Conservation (phyloP, 2,329 filamentous ascomycete species). For the Cladobotryum protrusum region DNA sequence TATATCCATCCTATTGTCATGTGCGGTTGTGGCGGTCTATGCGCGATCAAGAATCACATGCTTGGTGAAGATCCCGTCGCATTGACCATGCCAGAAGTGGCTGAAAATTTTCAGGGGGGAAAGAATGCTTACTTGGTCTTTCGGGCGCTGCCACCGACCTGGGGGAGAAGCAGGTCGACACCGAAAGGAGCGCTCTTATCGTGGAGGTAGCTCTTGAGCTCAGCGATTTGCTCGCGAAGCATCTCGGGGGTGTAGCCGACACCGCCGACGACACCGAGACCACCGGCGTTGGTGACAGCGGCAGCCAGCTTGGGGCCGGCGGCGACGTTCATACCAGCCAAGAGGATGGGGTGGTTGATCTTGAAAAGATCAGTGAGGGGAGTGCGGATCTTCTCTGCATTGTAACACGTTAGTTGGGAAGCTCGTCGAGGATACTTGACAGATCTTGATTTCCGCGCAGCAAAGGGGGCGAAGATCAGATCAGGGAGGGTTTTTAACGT, state of each 20-base stretch:
- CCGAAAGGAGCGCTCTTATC: conserved; percentile 96
- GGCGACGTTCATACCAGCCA: conserved; percentile 98
- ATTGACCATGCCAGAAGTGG: neutral
- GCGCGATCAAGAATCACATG: too few relatives aligned
- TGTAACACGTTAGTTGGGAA: neutral
- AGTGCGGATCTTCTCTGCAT: conserved; percentile 63
- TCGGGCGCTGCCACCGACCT: conserved; percentile 87
- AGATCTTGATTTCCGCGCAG: neutral
- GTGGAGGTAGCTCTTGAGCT: conserved; percentile 79
- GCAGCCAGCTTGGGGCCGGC: conserved; percentile 94
- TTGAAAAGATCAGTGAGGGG: conserved; percentile 91
- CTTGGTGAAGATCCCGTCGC: neutral
- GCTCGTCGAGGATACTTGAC: neutral
- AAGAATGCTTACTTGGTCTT: conserved; percentile 69
- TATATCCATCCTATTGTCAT: neutral
- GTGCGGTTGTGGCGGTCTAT: too few relatives aligned
- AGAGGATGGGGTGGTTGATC: conserved; percentile 93
- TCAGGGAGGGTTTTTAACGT: conserved; percentile 33
- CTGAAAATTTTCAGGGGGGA: too few relatives aligned
- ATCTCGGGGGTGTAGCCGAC: conserved; percentile 95
- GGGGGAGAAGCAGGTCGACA: conserved; percentile 86
- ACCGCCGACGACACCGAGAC: conserved; percentile 92
- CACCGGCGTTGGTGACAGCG: conserved; percentile 93
- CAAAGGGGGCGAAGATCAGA: neutral
- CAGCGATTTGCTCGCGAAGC: conserved; percentile 88